Percentiles rank a stretch among this genome's conserved stretches.
These are phyloP conservation scores for Gymnopilus junonius DNA, from an alignment of 768 basidiomycete genomes.

Conservation along the genomic window DNA sequence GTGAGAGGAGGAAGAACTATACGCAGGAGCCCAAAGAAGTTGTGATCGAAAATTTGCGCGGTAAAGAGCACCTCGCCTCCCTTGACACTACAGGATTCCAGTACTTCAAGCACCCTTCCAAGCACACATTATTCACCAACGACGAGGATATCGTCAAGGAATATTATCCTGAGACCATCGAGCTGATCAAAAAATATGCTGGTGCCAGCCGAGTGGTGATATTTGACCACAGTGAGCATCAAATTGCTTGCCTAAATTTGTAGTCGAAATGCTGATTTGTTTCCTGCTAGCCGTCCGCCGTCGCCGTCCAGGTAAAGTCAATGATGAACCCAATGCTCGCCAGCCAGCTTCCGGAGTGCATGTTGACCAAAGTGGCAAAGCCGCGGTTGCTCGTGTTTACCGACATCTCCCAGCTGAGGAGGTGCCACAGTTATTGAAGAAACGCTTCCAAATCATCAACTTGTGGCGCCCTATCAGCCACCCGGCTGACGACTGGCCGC, in stretches of 20 bases:
- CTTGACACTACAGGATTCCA: conserved; percentile 60
- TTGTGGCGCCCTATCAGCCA: conserved; percentile 61
- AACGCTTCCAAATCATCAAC: conserved; percentile 62
- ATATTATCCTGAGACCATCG: conserved; percentile 66
- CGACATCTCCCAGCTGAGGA: conserved; percentile 53
- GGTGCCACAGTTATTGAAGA: conserved; percentile 44
- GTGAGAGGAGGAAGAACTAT: conserved; percentile 42
- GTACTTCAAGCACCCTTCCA: conserved; percentile 41
- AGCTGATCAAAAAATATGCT: conserved; percentile 60
- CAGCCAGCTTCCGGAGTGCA: conserved; percentile 52
- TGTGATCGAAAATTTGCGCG: conserved; percentile 57
- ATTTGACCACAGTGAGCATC: conserved; percentile 66
- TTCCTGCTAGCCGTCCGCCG: conserved; percentile 50
- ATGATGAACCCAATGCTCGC: conserved; percentile 40
- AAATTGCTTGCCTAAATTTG: not conserved
- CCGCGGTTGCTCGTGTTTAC: conserved; percentile 50
- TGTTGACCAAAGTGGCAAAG: conserved; percentile 54
- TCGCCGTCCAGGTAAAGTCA: conserved; percentile 38
- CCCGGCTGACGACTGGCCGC: conserved; percentile 53
- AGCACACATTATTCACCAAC: conserved; percentile 50
- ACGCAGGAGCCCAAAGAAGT: conserved; percentile 30
- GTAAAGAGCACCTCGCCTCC: conserved; percentile 45
- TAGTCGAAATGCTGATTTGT: not conserved
- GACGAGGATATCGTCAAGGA: conserved; percentile 55
- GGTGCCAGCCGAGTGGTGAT: conserved; percentile 60